Evolutionary conservation across 495 filamentous ascomycete genomes (phyloP).

Genomic region (Antarctomyces pellizariae): DNA sequence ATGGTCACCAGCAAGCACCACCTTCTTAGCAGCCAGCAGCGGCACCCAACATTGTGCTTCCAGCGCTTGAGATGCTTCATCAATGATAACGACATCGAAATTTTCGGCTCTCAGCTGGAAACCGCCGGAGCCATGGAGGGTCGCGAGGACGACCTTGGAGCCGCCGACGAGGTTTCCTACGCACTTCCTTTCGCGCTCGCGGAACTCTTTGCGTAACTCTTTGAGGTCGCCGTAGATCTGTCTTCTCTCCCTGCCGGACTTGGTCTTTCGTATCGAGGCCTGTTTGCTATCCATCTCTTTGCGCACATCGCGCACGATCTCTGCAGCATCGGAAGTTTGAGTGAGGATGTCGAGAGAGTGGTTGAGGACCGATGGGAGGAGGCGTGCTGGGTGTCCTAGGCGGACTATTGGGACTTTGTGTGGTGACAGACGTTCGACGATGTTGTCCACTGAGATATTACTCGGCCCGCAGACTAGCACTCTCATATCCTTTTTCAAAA

Average conservation of each 20-base stretch:
- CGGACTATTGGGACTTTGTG: constrained; percentile 72
- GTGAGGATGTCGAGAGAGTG: constrained; percentile 89
- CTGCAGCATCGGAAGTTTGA: constrained; percentile 67
- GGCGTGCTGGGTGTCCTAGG: constrained; percentile 76
- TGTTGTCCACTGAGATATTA: constrained; percentile 95
- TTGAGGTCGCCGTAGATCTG: constrained; percentile 71
- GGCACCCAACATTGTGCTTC: constrained; percentile 99
- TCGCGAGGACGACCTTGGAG: constrained; percentile 77
- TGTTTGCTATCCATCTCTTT: constrained; percentile 87
- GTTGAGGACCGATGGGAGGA: constrained; percentile 69
- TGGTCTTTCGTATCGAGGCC: constrained; percentile 66
- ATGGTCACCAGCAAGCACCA: constrained; percentile 84
- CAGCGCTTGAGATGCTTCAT: constrained; percentile 87
- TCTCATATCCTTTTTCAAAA: constrained; percentile 43
- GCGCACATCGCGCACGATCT: constrained; percentile 77
- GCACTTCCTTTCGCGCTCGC: constrained; percentile 62
- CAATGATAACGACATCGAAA: constrained; percentile 89
- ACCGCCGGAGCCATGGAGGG: constrained; percentile 78
- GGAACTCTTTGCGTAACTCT: constrained; percentile 68
- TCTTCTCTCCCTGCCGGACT: constrained; percentile 52
- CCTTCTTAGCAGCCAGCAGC: constrained; percentile 53
- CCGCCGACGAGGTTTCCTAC: constrained; percentile 47
- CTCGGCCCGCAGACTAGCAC: constrained; percentile 86
- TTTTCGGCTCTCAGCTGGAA: constrained; percentile 54
- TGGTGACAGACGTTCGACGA: constrained; percentile 75